Percentiles rank a stretch among this genome's conserved stretches.
phyloP scores from a whole-genome alignment of 805 yeast genomes.

The Debaryomyces prosopidis region DNA sequence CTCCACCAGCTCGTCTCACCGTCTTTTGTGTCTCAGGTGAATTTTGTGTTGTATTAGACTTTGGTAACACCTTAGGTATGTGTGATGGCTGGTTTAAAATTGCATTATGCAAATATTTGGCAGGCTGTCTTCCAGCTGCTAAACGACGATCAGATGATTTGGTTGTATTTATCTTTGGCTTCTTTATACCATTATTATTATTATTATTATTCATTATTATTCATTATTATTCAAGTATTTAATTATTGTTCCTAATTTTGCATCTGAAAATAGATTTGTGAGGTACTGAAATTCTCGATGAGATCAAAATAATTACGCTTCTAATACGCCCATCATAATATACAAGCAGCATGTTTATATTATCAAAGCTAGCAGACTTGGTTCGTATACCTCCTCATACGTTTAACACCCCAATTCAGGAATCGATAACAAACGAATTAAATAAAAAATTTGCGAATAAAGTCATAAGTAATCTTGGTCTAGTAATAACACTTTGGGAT shows the following conservation, averaged over 20 bases:
- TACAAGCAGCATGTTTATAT: slow-evolving; percentile 60
- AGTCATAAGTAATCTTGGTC: slow-evolving; percentile 79
- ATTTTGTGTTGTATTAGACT: slow-evolving; percentile 1
- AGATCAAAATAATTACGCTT: background rate
- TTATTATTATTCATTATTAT: background rate
- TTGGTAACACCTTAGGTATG: slow-evolving; percentile 11
- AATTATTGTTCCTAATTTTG: too few relatives aligned
- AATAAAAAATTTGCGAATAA: slow-evolving; percentile 85
- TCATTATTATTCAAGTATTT: background rate
- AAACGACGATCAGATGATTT: slow-evolving; percentile 55
- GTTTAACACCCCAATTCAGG: slow-evolving; percentile 69
- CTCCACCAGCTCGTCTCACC: slow-evolving; percentile 47
- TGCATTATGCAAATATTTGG: slow-evolving; percentile 37
- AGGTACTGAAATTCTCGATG: background rate
- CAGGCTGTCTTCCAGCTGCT: slow-evolving; percentile 54
- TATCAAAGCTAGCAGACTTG: slow-evolving; percentile 78
- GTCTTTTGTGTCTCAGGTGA: slow-evolving; percentile 18
- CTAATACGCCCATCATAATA: too few relatives aligned
- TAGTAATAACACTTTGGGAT: slow-evolving; percentile 85
- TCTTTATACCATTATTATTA: slow-evolving; percentile 3
- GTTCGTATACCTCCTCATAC: slow-evolving; percentile 86
- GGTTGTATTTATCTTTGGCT: slow-evolving; percentile 23
- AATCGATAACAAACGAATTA: slow-evolving; percentile 76
- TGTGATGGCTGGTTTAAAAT: slow-evolving; percentile 18
- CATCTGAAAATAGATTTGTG: background rate